A percentile compares a stretch with the other conserved stretches of the same genome.
phyloP scores from a whole-genome alignment of 768 basidiomycete genomes.

The Psilocybe tampanensis region DNA sequence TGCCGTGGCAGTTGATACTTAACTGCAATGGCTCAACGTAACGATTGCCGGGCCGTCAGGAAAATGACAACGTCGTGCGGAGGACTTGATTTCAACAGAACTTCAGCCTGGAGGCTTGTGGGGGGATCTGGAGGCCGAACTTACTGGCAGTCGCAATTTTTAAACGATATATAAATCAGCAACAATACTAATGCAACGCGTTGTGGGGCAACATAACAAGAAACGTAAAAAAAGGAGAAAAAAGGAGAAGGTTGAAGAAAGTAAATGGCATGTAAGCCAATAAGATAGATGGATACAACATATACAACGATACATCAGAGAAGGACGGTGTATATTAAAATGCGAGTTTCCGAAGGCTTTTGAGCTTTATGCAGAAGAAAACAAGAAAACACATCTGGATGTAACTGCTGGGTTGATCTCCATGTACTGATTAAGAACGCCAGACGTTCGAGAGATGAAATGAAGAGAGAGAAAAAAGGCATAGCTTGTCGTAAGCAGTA shows the following conservation, averaged over 20 bases:
- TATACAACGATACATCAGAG: slow-evolving; percentile 21
- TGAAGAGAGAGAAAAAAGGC: slow-evolving; percentile 15
- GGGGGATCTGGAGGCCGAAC: background rate
- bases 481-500: slow-evolving; percentile 26
- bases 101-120: background rate
- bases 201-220: background rate
- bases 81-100: too few species aligned
- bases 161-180: too few species aligned
- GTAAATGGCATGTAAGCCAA: slow-evolving; percentile 7
- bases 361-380: slow-evolving; percentile 9
- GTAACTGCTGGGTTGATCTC: slow-evolving; percentile 7
- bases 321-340: slow-evolving; percentile 7
- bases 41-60: background rate
- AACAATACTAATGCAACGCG: too few species aligned
- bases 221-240: background rate
- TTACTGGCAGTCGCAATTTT: too few species aligned
- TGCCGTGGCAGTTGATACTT: background rate
- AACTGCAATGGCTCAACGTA: background rate
- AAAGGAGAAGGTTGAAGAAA: background rate
- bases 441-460: background rate
- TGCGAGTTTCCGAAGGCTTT: slow-evolving; percentile 12
- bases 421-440: slow-evolving; percentile 9
- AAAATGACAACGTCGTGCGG: background rate
- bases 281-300: slow-evolving; percentile 27
- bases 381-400: slow-evolving; percentile 4